phyloP scores from a whole-genome alignment of 2,329 filamentous ascomycete species.

The Stromatinia cepivora region DNA sequence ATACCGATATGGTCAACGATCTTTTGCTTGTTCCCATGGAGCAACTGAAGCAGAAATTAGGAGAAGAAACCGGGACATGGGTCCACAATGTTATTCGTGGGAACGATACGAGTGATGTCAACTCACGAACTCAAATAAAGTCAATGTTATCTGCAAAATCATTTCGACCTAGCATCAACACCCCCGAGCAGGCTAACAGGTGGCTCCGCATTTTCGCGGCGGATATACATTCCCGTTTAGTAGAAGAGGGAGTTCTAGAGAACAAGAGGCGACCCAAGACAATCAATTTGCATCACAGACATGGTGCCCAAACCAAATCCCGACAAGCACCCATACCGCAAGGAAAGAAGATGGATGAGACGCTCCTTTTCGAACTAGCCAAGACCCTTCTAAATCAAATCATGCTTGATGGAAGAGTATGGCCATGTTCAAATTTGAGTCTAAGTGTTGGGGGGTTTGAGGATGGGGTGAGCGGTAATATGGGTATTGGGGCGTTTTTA shows the following conservation, averaged over 20 bases:
- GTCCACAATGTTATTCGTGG: conserved; percentile 83
- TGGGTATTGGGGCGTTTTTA: conserved; percentile 84
- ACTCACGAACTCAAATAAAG: conserved; percentile 88
- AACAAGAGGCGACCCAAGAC: conserved; percentile 84
- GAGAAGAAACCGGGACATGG: conserved; percentile 83
- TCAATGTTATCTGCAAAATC: conserved; percentile 97
- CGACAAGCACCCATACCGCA: conserved; percentile 74
- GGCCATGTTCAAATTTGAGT: conserved; percentile 90
- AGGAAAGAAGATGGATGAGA: conserved; percentile 72
- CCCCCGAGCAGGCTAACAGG: conserved; percentile 71
- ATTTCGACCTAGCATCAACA: conserved; percentile 81
- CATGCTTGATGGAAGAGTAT: conserved; percentile 73
- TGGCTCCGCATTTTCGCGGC: conserved; percentile 92
- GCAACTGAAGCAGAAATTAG: conserved; percentile 74
- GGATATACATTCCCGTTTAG: conserved; percentile 84
- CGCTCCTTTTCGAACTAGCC: conserved; percentile 70
- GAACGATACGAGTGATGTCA: conserved; percentile 85
- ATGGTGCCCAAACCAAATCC: conserved; percentile 71
- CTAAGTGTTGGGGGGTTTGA: conserved; percentile 91
- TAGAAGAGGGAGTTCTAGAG: conserved; percentile 87
- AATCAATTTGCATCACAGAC: conserved; percentile 80
- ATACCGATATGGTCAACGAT: conserved; percentile 76
- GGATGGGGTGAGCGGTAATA: conserved; percentile 79
- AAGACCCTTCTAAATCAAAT: conserved; percentile 77
- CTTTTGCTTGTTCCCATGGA: conserved; percentile 71